Base-by-base conservation (phyloP, 1,139 yeast genomes). In the Chernovozyma aurita region DNA sequence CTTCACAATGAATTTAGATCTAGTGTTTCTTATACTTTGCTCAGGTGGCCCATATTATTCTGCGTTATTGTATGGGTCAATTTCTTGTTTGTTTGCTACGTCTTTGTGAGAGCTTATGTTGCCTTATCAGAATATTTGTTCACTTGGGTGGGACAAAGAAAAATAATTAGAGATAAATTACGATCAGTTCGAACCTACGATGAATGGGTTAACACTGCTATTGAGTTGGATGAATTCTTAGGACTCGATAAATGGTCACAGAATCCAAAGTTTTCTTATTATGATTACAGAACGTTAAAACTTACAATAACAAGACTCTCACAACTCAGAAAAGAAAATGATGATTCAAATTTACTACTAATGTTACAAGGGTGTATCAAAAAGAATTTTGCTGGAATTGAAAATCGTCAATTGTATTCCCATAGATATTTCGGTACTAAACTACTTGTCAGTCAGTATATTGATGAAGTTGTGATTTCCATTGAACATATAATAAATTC, bases 361-460 rank as follows among this genome's bases (percentile, higher is more conserved):
- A 59, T 80, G 12, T 59, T 85, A 21, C 87, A 81, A 47, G 80
- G 80, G 4, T 83, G 92, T 48, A 59, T 84, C 26, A 81, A 81
- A 50, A 67, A 77, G 40, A 85, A 85, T 52, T 85, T 83, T 60
- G 90, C 88, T 5, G 92, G 94, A 0, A 79, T 80, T 6, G 92
- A 84, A 52, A 83, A 83, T 48, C 75, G 84, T 30, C 72, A 77
- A 42, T 61, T 85, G 30, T 85, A 84, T 49, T 79, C 88, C 4
- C 88, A 83, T 55, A 65, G 85, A 34, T 82, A 84, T 55, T 82
- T 73, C 49, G 94, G 94, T 7, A 83, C 95, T 2, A 85, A 85
- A 51, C 54, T 64, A 13, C 55, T 81, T 28, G 79, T 85, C 17
- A 74, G 70, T 28, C 65, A 66, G 31, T 82, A 79, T 55, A 73